A percentile compares a stretch with the other conserved stretches of the same genome.
Evolutionary conservation across 2,329 filamentous ascomycete genomes (phyloP).

Genomic region (Chrysosporium keratinophilum): DNA sequence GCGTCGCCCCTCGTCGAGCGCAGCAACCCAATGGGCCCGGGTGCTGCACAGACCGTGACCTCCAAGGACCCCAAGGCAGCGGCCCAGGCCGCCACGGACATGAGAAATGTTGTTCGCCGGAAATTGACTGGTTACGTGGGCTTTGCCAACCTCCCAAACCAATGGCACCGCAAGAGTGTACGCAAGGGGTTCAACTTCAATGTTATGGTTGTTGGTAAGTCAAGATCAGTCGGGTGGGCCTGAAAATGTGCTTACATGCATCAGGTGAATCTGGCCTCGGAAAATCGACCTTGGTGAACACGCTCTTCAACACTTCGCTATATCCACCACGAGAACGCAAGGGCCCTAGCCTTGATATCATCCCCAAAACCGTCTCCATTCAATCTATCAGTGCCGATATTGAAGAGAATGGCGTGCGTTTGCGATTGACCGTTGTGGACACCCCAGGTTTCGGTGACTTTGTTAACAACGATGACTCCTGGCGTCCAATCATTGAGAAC

Average conservation of each 20-base stretch:
- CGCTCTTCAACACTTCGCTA: conserved; percentile 96
- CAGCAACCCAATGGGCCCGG: conserved; percentile 47
- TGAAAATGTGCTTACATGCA: neutral
- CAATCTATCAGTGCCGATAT: conserved; percentile 94
- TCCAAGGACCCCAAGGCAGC: conserved; percentile 54
- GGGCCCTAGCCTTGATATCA: conserved; percentile 91
- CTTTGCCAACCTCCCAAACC: conserved; percentile 96
- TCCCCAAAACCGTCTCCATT: conserved; percentile 93
- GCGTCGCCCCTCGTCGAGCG: conserved; percentile 48
- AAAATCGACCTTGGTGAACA: conserved; percentile 99
- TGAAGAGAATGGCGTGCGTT: conserved; percentile 94
- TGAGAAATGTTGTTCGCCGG: conserved; percentile 92
- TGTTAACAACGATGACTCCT: conserved; percentile 99
- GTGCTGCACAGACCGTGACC: conserved; percentile 49
- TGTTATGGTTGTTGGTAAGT: conserved; percentile 98
- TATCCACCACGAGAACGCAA: conserved; percentile 99
- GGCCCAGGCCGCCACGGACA: conserved; percentile 52
- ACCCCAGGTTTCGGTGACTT: conserved; percentile 98
- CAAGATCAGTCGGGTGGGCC: neutral
- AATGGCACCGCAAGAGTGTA: conserved; percentile 99
- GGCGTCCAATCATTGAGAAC: conserved; percentile 98
- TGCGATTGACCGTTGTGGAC: conserved; percentile 92
- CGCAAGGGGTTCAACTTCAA: conserved; percentile 99
- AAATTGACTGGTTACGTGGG: conserved; percentile 98
- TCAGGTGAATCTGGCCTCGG: conserved; percentile 95